Base-by-base conservation (phyloP, 2,329 filamentous ascomycete species). In the Claviceps sp. region DNA sequence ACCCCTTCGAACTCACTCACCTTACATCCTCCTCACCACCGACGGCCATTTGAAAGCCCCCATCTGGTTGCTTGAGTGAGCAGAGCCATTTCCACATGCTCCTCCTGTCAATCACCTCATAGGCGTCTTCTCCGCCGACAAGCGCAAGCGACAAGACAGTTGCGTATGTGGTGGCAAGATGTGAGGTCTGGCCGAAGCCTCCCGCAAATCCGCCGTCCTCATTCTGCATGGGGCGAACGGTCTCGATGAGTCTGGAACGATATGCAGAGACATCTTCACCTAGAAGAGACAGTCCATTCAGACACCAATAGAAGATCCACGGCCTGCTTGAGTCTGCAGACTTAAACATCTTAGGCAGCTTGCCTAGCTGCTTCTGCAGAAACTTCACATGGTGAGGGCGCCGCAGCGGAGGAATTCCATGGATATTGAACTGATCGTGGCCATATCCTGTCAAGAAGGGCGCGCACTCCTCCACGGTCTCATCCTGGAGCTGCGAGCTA, bases 241-340 rank as follows among this genome's bases (percentile, higher is more conserved):
- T 96, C 55, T 82, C 78, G 49, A 87, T 71, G 54, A 91, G 80
- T 69, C 78, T 75, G 57, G 85, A 72, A 52, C 84, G 79, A 66
- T 88, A 91, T 41, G 80, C 68, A 37, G 68, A 68, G 47, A 79
- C 73, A 64, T 95, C 87, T 63, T 89, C 81, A 47, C 88, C 89
- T 48, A 98, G 71, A 38, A 90, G 73, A 26, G 77, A 73, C 57
- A 98, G 73, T 2, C 80, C 89, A 38, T 84, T 80, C 51, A 97
- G 73, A 50, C 80, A 86, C 93, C 93, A 98, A 71, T 96, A 97
- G 57, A 95, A 76, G 62, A 95, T 79, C 93, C 93, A 98, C 10
- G 93, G 90, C 52, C 91, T 76, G 64, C 87, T 90, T 37, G 93
- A 85, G 72, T 98, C 93, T 58, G 89, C 80, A 48, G 76, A 76